A percentile compares a stretch with the other conserved stretches of the same genome.
phyloP scores from a whole-genome alignment of 2,329 filamentous ascomycete genomes.

The Tolypocladium pustulatum region DNA sequence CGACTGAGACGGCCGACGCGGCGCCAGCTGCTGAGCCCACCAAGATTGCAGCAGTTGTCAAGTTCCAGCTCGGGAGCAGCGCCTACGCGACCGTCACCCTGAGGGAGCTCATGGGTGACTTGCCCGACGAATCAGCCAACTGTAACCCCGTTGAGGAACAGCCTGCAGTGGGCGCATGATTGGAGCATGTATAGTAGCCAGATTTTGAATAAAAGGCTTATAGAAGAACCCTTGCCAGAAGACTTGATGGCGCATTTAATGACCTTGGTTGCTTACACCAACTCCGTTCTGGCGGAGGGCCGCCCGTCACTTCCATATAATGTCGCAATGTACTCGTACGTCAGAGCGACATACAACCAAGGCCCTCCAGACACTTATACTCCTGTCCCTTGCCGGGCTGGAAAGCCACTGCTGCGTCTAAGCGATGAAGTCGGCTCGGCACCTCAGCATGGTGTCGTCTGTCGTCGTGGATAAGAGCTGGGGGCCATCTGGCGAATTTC shows the following conservation, averaged over 20 bases:
- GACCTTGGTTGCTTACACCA: too few species aligned
- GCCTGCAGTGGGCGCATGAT: neutral
- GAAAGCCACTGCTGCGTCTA: neutral
- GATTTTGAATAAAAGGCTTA: neutral
- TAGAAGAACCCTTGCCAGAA: too few species aligned
- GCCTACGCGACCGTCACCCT: constrained; percentile 81
- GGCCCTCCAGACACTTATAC: too few species aligned
- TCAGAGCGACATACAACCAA: too few species aligned
- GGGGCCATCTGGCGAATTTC: too few species aligned
- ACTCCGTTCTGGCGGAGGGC: too few species aligned
- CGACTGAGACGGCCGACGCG: constrained; percentile 12
- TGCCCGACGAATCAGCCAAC: constrained; percentile 13
- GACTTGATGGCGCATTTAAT: too few species aligned
- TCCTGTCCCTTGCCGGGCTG: too few species aligned
- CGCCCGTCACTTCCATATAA: too few species aligned
- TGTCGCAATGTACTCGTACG: too few species aligned
- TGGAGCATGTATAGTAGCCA: neutral
- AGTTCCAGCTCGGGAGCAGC: constrained; percentile 66
- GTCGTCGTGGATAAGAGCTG: too few species aligned
- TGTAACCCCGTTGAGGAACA: neutral
- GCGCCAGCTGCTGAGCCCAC: constrained; percentile 9
- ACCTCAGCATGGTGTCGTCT: too few species aligned
- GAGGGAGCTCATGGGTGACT: constrained; percentile 59
- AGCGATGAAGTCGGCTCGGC: neutral
- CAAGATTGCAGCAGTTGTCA: constrained; percentile 57